phyloP scores from a whole-genome alignment of 495 filamentous ascomycete genomes.

The Penicillium atrosanguineum region DNA sequence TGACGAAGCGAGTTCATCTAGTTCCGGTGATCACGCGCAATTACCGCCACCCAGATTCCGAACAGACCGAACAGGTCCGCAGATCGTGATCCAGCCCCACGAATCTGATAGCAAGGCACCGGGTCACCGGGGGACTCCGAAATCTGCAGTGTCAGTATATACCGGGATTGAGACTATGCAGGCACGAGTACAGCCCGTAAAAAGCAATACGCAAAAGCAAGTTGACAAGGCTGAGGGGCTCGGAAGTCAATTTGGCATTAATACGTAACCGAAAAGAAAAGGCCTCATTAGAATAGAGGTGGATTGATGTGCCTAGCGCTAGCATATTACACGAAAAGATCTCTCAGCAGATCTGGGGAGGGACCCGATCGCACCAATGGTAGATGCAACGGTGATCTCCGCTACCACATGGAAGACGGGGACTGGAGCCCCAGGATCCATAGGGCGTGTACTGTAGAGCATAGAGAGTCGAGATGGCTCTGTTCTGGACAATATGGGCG shows the following conservation, averaged over 20 bases:
- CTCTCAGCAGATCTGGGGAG: conserved; percentile 11
- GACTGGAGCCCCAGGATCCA: neutral
- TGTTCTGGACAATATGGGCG: neutral
- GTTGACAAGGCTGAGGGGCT: neutral
- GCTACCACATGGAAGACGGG: conserved; percentile 2
- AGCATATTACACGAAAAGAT: neutral
- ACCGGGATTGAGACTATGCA: neutral
- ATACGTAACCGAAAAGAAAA: neutral
- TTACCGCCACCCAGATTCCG: neutral
- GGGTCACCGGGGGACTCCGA: neutral
- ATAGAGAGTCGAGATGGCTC: too few species aligned
- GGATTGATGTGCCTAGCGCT: neutral
- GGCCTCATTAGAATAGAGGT: neutral
- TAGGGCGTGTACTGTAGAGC: neutral
- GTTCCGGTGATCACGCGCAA: neutral
- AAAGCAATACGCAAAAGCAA: neutral
- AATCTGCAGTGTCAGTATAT: neutral
- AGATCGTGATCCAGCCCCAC: neutral
- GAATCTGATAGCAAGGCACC: neutral
- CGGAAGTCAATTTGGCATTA: neutral
- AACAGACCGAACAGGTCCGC: neutral
- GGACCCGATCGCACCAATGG: conserved; percentile 15
- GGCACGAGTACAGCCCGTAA: neutral
- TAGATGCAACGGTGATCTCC: conserved; percentile 16
- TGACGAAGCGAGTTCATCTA: neutral